Percentiles rank a stretch among this genome's conserved stretches.
Conservation (phyloP, 495 filamentous ascomycete genomes). For the Aspergillus ostianus region DNA sequence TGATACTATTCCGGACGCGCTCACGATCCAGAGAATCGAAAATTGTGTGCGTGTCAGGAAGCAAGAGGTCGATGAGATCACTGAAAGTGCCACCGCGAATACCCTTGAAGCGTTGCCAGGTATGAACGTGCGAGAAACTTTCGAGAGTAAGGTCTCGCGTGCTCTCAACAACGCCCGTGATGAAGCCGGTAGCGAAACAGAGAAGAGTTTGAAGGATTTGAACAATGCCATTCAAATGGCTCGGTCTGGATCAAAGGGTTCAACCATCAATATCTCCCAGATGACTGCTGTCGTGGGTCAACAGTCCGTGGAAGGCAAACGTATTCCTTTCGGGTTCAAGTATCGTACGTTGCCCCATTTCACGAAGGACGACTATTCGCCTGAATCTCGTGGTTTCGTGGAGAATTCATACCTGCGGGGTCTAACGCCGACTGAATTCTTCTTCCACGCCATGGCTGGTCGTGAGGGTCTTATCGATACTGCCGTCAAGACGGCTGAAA, state of each 20-base stretch:
- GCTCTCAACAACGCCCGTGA: slow-evolving; percentile 95
- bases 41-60: slow-evolving; percentile 76
- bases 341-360: slow-evolving; percentile 97
- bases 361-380: slow-evolving; percentile 98
- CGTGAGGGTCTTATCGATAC: slow-evolving; percentile 99
- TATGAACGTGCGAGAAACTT: slow-evolving; percentile 98
- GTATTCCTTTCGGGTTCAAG: slow-evolving; percentile 99
- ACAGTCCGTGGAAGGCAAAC: slow-evolving; percentile 96
- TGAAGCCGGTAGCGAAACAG: slow-evolving; percentile 85
- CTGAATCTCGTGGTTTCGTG: slow-evolving; percentile 94
- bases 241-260: slow-evolving; percentile 93
- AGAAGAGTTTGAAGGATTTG: slow-evolving; percentile 85
- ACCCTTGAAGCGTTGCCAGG: slow-evolving; percentile 84
- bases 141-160: slow-evolving; percentile 92
- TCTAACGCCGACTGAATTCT: slow-evolving; percentile 93
- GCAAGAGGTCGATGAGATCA: slow-evolving; percentile 70
- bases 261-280: slow-evolving; percentile 97
- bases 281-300: slow-evolving; percentile 98
- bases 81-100: slow-evolving; percentile 75
- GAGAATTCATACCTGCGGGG: slow-evolving; percentile 99
- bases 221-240: slow-evolving; percentile 98
- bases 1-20: slow-evolving; percentile 88
- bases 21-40: slow-evolving; percentile 80
- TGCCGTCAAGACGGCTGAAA: slow-evolving; percentile 98
- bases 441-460: slow-evolving; percentile 99